phyloP scores from a whole-genome alignment of 176 grass and related monocot genomes.

The bread wheat (Triticum aestivum) region IWGSC_CS_RefSeq_v2.1 NC_057810.1:211412627-211413126 shows the following conservation, averaged over 20 bases:
- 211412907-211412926: constrained; percentile 99
- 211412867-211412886: constrained; percentile 76
- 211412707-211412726: constrained; percentile 93
- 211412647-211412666: constrained; percentile 14
- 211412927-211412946: constrained; percentile 88
- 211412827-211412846: constrained; percentile 4
- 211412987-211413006: background rate
- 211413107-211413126: background rate
- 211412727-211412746: constrained; percentile 98
- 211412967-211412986: background rate
- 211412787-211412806: constrained; percentile 21
- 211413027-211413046: constrained; percentile 2
- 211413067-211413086: background rate
- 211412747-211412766: constrained; percentile 91
- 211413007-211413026: constrained; percentile 26
- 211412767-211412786: constrained; percentile 97
- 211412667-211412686: constrained; percentile 89
- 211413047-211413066: background rate
- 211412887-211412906: constrained; percentile 99
- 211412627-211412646: constrained; percentile 21
- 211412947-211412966: background rate
- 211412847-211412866: constrained; percentile 5
- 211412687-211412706: constrained; percentile 97
- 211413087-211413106: background rate
- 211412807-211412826: constrained; percentile 12